Conservation (phyloP, 2,329 filamentous ascomycete species). For the Botryotinia calthae region DNA sequence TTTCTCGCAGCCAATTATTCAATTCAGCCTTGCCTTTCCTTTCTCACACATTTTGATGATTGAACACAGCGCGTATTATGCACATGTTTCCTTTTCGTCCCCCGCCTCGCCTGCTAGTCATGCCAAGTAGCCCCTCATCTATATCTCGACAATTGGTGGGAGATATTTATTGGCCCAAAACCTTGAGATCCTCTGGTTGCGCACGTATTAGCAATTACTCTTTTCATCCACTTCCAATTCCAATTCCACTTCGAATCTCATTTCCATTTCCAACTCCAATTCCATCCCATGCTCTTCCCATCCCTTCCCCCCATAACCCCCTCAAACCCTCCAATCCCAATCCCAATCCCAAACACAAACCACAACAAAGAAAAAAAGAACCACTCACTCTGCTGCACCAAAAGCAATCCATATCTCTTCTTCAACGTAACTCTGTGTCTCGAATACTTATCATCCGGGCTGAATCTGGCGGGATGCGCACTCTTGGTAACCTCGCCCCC, state of each 20-base stretch:
- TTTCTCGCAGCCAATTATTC: not conserved
- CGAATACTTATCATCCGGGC: constrained; percentile 98
- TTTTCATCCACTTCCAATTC: not conserved
- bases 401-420: constrained; percentile 83
- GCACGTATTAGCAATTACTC: constrained; percentile 22
- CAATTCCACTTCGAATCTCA: constrained; percentile 3
- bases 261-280: not conserved
- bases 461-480: constrained; percentile 93
- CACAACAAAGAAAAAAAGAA: not conserved
- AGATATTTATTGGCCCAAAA: constrained; percentile 42
- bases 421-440: constrained; percentile 93
- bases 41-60: not conserved
- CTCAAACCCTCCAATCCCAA: not conserved
- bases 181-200: constrained; percentile 43
- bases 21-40: not conserved
- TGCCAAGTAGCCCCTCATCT: not conserved
- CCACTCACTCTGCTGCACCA: constrained; percentile 70
- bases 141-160: not conserved
- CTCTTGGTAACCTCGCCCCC: constrained; percentile 88
- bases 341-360: not conserved
- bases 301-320: not conserved
- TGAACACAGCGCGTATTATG: not conserved
- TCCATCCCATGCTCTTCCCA: not conserved
- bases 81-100: not conserved
- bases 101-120: not conserved